Evolutionary conservation across 1,284 basidiomycete species (phyloP), one percentile per base, ranked within the genome.

Genomic region (Heliocybe sulcata): DNA sequence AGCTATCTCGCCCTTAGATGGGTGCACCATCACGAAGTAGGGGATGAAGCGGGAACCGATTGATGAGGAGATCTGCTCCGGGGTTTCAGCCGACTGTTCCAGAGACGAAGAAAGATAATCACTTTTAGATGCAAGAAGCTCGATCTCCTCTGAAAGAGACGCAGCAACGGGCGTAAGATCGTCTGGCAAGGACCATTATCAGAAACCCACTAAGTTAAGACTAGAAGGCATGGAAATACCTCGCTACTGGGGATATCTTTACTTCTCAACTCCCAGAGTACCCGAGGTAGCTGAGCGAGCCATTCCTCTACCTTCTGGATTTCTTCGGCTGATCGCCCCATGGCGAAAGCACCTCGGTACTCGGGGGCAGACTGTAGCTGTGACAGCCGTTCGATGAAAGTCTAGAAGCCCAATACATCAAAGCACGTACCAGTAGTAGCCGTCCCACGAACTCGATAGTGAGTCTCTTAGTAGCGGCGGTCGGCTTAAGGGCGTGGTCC

Each of bases 221-320:
- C n/a, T n/a, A 12, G 31, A 33, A 12, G 29, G 12, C 56, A 29
- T 55, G 63, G 48, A 55, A 77, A 59, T 54, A 86, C 84, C 75
- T 87, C 82, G 0, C 83, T 82, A 3, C 77, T 71, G 2, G 66
- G 60, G 9, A 79, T 64, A 62, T 90, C 81, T 51, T 70, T 80
- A 14, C 70, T 69, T 1, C 86, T 87, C 6, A 90, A 69, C 68
- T 96, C 92, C 93, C 94, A 96, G 1, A 96, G 72, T 8, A 78
- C 79, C 65, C 83, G 85, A 0, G 92, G 91, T 35, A 94, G 75
- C 58, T 85, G 80, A 11, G 75, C 62, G 19, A 87, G 56, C 88
- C 90, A 90, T 26, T 82, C 79, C 54, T 80, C 72, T 29, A 87
- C 68, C 56, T 68, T 72, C 35, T 69, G 60, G 47, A 70, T 66